phyloP scores from a whole-genome alignment of 306 rosid genomes.

The Coriaria nepalensis region DNA sequence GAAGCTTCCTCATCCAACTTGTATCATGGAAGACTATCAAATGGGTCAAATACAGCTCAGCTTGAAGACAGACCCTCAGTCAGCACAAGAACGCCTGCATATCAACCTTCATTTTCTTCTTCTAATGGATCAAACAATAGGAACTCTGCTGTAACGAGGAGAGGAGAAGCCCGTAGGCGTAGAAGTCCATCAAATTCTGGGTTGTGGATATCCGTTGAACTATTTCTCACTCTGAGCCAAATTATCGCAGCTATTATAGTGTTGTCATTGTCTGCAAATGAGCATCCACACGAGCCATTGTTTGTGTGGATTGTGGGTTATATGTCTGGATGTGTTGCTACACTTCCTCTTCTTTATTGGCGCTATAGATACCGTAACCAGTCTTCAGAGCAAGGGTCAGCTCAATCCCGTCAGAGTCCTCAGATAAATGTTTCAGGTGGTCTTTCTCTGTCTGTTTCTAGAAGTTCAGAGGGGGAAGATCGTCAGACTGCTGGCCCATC shows the following conservation, averaged over 20 bases:
- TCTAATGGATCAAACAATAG: constrained; percentile 49
- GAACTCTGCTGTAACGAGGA: constrained; percentile 43
- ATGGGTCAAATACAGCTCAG: constrained; percentile 23
- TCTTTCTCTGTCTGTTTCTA: constrained; percentile 48
- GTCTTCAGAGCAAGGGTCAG: constrained; percentile 48
- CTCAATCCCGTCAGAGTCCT: constrained; percentile 57
- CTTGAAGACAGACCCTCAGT: constrained; percentile 42
- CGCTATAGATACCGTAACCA: constrained; percentile 71
- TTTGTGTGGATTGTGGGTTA: constrained; percentile 82
- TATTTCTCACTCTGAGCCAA: constrained; percentile 69
- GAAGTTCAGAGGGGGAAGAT: constrained; percentile 61
- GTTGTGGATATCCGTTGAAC: constrained; percentile 83
- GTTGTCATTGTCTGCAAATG: constrained; percentile 67
- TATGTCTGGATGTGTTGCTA: constrained; percentile 87
- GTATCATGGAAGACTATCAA: constrained; percentile 38
- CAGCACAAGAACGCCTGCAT: constrained; percentile 18
- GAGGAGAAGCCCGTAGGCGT: constrained; percentile 63
- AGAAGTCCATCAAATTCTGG: constrained; percentile 90
- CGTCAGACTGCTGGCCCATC: constrained; percentile 33
- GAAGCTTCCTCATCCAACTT: constrained; percentile 43
- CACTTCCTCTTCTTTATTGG: constrained; percentile 90
- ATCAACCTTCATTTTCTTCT: constrained; percentile 29
- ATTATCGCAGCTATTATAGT: constrained; percentile 72
- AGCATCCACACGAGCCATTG: constrained; percentile 71
- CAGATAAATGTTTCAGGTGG: constrained; percentile 61